Evolutionary conservation across 2,329 filamentous ascomycete species (phyloP).

Genomic region (Apiospora koreana): DNA sequence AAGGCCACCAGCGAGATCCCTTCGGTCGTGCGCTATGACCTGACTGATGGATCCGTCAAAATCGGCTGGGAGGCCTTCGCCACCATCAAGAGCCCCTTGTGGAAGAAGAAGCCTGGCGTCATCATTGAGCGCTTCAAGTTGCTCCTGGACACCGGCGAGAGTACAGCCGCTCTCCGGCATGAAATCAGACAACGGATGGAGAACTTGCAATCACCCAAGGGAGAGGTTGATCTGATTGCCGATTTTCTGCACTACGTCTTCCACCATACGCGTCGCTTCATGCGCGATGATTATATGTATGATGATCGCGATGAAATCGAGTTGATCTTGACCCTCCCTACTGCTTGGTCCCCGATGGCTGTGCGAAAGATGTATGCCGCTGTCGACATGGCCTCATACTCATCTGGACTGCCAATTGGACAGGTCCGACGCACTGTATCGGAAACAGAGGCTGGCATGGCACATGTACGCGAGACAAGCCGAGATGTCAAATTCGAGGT

Average conservation of each 20-base stretch:
- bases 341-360: not conserved
- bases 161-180: not conserved
- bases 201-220: not conserved
- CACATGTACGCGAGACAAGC: not conserved
- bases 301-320: not conserved
- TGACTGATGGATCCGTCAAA: not conserved
- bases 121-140: not conserved
- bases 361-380: not conserved
- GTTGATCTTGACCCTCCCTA: not conserved
- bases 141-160: not conserved
- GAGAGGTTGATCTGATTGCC: not conserved
- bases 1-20: not conserved
- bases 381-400: not conserved
- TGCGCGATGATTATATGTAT: not conserved
- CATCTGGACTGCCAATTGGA: not conserved
- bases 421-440: not conserved
- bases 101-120: not conserved
- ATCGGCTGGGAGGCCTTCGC: not conserved
- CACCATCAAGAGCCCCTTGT: not conserved
- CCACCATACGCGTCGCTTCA: not conserved
- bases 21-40: not conserved
- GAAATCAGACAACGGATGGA: not conserved
- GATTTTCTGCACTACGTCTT: not conserved
- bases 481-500: not conserved
- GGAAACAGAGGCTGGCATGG: not conserved